These are phyloP conservation scores for Nicotiana undulata DNA, from an alignment of 257 asterid species.

Conservation along the genomic window DNA sequence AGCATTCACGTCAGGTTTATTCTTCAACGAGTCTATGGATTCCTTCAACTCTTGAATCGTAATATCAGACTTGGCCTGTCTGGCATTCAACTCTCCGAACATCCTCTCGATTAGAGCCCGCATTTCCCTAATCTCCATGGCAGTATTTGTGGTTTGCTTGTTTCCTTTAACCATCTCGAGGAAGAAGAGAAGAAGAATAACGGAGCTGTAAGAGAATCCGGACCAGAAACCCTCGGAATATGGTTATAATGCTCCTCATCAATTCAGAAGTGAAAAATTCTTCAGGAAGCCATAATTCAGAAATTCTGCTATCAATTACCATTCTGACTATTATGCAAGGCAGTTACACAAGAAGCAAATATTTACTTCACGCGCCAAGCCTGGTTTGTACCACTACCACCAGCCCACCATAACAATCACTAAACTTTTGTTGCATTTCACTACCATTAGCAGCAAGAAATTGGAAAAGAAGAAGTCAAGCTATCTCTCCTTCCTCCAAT, in stretches of 20 bases:
- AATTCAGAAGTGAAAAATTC: background rate
- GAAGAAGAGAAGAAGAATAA: too few relatives aligned
- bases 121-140: background rate
- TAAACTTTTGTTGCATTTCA: background rate
- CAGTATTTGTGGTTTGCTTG: background rate
- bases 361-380: background rate
- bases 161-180: background rate
- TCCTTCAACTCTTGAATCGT: background rate
- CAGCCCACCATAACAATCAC: background rate
- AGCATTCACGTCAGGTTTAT: background rate
- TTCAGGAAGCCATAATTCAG: background rate
- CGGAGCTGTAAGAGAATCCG: background rate
- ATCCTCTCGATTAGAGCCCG: background rate
- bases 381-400: background rate
- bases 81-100: background rate
- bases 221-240: background rate
- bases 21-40: background rate
- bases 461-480: background rate
- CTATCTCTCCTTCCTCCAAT: constrained; percentile 82
- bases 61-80: background rate
- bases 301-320: background rate
- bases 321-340: background rate
- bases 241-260: background rate
- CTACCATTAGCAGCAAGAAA: background rate
- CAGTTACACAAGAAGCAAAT: background rate